A percentile compares a stretch with the other conserved stretches of the same genome.
phyloP scores from a whole-genome alignment of 495 filamentous ascomycete genomes.

The Filosporella fistucella region DNA sequence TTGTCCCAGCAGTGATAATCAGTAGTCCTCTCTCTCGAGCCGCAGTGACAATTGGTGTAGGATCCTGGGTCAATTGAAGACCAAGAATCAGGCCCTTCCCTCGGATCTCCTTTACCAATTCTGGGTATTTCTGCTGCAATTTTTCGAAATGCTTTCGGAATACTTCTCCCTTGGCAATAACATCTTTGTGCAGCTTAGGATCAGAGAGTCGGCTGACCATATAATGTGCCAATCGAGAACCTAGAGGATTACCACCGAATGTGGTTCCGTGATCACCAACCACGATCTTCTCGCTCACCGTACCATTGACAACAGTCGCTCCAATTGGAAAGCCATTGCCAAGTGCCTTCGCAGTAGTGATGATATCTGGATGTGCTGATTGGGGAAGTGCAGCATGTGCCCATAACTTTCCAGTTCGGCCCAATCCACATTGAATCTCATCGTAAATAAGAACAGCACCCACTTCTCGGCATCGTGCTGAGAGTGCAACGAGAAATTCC shows the following conservation, averaged over 20 bases:
- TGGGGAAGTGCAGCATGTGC: slow-evolving; percentile 69
- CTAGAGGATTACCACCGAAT: slow-evolving; percentile 93
- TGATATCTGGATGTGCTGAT: slow-evolving; percentile 86
- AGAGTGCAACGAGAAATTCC: slow-evolving; percentile 75
- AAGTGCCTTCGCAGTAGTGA: slow-evolving; percentile 92
- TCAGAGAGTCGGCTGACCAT: slow-evolving; percentile 71
- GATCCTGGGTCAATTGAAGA: slow-evolving; percentile 70
- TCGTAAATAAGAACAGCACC: slow-evolving; percentile 90
- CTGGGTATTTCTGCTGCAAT: slow-evolving; percentile 64
- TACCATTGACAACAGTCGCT: slow-evolving; percentile 76
- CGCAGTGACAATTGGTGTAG: slow-evolving; percentile 68
- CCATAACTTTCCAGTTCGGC: slow-evolving; percentile 84
- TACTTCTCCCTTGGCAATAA: slow-evolving; percentile 58
- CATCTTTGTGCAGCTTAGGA: slow-evolving; percentile 55
- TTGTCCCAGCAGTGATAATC: slow-evolving; percentile 86
- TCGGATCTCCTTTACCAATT: slow-evolving; percentile 69
- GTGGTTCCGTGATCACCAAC: slow-evolving; percentile 96
- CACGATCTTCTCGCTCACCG: slow-evolving; percentile 77
- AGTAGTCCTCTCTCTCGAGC: slow-evolving; percentile 85
- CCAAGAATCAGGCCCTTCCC: slow-evolving; percentile 84
- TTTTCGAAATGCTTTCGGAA: slow-evolving; percentile 61
- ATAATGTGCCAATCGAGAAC: slow-evolving; percentile 75
- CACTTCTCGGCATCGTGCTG: slow-evolving; percentile 76
- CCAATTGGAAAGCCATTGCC: slow-evolving; percentile 96
- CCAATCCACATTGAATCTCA: slow-evolving; percentile 93